These are phyloP conservation scores for Effrenium voratum DNA, from an alignment of 73 alveolate species.

Conservation along the genomic window DNA sequence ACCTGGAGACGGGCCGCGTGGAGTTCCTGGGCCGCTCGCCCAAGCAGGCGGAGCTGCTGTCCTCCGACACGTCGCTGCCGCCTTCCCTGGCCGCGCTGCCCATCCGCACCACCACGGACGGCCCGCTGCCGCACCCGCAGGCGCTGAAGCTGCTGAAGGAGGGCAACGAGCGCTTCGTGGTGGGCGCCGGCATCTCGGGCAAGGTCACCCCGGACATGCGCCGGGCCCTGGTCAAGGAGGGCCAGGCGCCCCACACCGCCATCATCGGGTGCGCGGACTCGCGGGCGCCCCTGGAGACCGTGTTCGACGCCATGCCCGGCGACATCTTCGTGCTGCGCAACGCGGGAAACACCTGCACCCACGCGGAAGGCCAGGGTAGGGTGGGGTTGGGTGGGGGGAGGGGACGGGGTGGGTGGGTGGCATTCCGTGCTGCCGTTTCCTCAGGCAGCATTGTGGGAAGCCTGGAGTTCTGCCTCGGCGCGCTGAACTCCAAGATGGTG, in stretches of 20 bases:
- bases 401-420: no score
- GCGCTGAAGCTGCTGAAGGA: slow-evolving; percentile 52
- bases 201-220: not conserved
- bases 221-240: slow-evolving; percentile 11
- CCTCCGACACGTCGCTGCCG: slow-evolving; percentile 31
- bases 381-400: no score
- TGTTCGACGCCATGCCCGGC: slow-evolving; percentile 22
- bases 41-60: slow-evolving; percentile 22
- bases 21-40: slow-evolving; percentile 64
- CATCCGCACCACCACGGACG: slow-evolving; percentile 36
- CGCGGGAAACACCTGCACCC: slow-evolving; percentile 62
- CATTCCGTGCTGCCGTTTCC: no score
- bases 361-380: slow-evolving; percentile 55
- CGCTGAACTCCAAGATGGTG: slow-evolving; percentile 28
- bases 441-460: slow-evolving; percentile 43
- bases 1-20: slow-evolving; percentile 49
- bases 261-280: slow-evolving; percentile 32
- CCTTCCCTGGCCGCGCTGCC: slow-evolving; percentile 37
- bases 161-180: slow-evolving; percentile 61
- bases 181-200: slow-evolving; percentile 31
- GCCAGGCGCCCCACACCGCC: slow-evolving; percentile 51
- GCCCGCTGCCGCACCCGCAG: slow-evolving; percentile 15
- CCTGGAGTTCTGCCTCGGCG: slow-evolving; percentile 52
- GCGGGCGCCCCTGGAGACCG: slow-evolving; percentile 27
- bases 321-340: slow-evolving; percentile 73